Evolutionary conservation across 2,329 filamentous ascomycete genomes (phyloP), one percentile per base, ranked within the genome.

Genomic region (Myriosclerotinia curreyana): DNA sequence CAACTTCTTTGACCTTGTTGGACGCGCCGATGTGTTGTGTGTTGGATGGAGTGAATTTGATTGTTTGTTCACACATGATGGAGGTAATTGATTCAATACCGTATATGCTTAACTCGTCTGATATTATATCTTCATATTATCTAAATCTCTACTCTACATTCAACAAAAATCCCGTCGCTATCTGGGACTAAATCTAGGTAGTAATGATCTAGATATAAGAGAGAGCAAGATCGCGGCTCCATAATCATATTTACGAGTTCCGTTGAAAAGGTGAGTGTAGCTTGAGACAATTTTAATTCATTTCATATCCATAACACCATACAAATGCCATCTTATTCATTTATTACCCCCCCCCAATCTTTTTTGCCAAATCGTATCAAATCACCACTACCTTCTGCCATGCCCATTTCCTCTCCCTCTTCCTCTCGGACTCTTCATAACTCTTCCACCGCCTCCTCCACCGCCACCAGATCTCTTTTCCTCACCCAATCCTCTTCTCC

Each of bases 351-450:
- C 25, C 17, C 17, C 17, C 49, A 20, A 20, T 62, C 48, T 22
- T 52, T 48, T 48, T 20, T 14, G 9, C 22, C 53, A 14, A 38
- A 4, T 25, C 20, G 54, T 34, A 58, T 12, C 12, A 20, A 20
- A 53, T n/a, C 17, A 20, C 40, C 11, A 5, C 25, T 28, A 48
- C 58, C 49, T 58, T 36, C 52, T 56, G 28, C 42, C 38, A 58
- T 63, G 60, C 6, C 60, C 52, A 31, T 58, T 58, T 15, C 67
- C 67, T 15, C 67, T 70, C 20, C 72, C 70, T 55, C 70, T 68
- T 42, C 52, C 60, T 25, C 60, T 63, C 22, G 60, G 52, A 22
- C 51, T 48, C 67, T 65, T 28, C 67, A 46, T 61, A 5, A 53
- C 42, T 31, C 58, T 60, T 36, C 62, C 62, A 44, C 44, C 48